Percentiles rank a stretch among this genome's conserved stretches.
Evolutionary conservation across 139 green algal genomes (phyloP).

Genomic region (Zygnema cylindricum): DNA sequence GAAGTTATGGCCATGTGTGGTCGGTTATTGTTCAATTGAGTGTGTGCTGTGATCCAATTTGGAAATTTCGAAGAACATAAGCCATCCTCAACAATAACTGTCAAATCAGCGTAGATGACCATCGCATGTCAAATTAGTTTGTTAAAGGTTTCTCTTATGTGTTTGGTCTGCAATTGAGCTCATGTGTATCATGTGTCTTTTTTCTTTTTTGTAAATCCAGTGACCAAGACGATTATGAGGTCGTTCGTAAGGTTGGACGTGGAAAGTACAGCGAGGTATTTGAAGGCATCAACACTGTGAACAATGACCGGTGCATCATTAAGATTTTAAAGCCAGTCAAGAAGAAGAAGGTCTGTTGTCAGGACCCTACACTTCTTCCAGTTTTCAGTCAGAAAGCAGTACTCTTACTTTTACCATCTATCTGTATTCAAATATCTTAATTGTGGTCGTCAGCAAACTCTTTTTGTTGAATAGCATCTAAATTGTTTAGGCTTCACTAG

Average conservation of each 20-base stretch:
- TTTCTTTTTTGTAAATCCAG: conserved; percentile 27
- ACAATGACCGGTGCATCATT: conserved; percentile 87
- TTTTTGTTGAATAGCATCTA: too few relatives aligned
- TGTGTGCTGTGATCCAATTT: too few relatives aligned
- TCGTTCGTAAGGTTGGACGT: conserved; percentile 92
- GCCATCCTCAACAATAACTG: too few relatives aligned
- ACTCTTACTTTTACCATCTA: conserved; percentile 2
- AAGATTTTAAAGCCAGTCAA: conserved; percentile 99
- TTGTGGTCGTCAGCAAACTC: too few relatives aligned
- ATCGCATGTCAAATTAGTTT: too few relatives aligned
- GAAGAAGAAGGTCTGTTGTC: conserved; percentile 94
- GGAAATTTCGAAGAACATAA: too few relatives aligned
- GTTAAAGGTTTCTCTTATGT: background rate
- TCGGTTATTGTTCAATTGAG: too few relatives aligned
- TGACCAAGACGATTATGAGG: conserved; percentile 91
- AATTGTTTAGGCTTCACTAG: too few relatives aligned
- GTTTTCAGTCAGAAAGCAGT: background rate
- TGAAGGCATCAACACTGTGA: conserved; percentile 86
- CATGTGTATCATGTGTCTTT: background rate
- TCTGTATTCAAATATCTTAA: too few relatives aligned
- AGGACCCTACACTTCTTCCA: background rate
- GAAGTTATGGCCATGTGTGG: too few relatives aligned
- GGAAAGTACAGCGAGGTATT: conserved; percentile 99
- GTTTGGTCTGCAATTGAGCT: background rate
- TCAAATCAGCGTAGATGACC: too few relatives aligned